Evolutionary conservation across 1,284 basidiomycete species (phyloP).

Genomic region (Apiotrichum brassicae): DNA sequence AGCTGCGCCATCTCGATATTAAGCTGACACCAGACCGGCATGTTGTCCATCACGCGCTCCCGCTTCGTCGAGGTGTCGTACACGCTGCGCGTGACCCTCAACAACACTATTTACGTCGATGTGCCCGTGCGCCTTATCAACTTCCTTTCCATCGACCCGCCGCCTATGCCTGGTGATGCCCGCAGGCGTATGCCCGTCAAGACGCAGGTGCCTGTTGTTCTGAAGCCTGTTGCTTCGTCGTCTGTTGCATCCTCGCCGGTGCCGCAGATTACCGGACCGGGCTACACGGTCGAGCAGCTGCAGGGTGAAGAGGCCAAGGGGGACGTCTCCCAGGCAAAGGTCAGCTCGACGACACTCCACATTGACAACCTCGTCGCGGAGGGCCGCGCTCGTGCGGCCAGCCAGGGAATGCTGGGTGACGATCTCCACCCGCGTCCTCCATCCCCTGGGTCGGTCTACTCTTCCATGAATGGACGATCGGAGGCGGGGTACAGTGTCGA

Average conservation of each 20-base stretch:
- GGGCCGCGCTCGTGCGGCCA: slow-evolving; percentile 21
- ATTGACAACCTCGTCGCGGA: slow-evolving; percentile 31
- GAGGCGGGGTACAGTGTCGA: slow-evolving; percentile 16
- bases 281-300: slow-evolving; percentile 4
- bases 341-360: slow-evolving; percentile 39
- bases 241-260: no score
- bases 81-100: slow-evolving; percentile 63
- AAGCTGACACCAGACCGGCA: slow-evolving; percentile 54
- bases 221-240: not conserved
- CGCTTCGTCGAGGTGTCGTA: slow-evolving; percentile 76
- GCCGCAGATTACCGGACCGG: no score
- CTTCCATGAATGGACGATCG: slow-evolving; percentile 10
- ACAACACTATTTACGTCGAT: slow-evolving; percentile 55
- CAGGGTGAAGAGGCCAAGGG: not conserved
- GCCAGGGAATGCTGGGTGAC: not conserved
- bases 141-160: slow-evolving; percentile 47
- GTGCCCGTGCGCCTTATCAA: slow-evolving; percentile 44
- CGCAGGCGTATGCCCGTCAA: slow-evolving; percentile 2
- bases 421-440: not conserved
- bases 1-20: slow-evolving; percentile 32
- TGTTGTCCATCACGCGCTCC: slow-evolving; percentile 66
- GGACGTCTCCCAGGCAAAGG: slow-evolving; percentile 22
- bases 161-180: slow-evolving; percentile 36
- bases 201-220: not conserved
- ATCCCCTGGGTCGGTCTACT: slow-evolving; percentile 10